Percentiles rank a stretch among this genome's conserved stretches.
phyloP scores from a whole-genome alignment of 345 rosid species.

The Fremontodendron californicum region DNA sequence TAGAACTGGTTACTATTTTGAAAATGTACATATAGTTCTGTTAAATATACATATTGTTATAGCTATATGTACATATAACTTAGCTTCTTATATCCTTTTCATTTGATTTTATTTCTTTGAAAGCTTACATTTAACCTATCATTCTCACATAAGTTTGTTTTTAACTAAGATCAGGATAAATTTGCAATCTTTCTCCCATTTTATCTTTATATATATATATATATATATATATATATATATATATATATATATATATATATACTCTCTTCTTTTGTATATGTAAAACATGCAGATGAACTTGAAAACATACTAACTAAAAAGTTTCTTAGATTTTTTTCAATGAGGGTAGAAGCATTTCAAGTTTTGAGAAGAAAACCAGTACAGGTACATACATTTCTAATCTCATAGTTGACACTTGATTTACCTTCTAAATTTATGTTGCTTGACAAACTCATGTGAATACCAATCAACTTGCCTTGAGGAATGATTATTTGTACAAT shows the following conservation, averaged over 20 bases:
- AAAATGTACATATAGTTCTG: too few relatives aligned
- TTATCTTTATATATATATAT: too few relatives aligned
- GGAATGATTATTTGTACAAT: not conserved
- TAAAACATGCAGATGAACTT: constrained; percentile 93
- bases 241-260: too few relatives aligned
- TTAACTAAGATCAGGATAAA: not conserved
- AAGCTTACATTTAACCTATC: not conserved
- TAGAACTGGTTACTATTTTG: too few relatives aligned
- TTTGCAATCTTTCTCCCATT: too few relatives aligned
- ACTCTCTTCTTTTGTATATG: constrained; percentile 36
- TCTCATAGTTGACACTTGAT: too few relatives aligned
- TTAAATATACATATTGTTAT: too few relatives aligned
- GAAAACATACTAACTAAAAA: too few relatives aligned
- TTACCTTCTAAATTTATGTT: too few relatives aligned
- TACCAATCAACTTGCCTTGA: not conserved
- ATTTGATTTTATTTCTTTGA: not conserved
- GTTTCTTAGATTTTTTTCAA: constrained; percentile 93
- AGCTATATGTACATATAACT: too few relatives aligned
- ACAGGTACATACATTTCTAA: constrained; percentile 40
- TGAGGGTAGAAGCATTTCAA: constrained; percentile 98
- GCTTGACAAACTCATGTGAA: constrained; percentile 10
- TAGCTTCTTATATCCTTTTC: too few relatives aligned
- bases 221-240: too few relatives aligned
- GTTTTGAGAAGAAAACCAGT: constrained; percentile 92
- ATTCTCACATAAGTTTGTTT: not conserved